A percentile compares a stretch with the other conserved stretches of the same genome.
Evolutionary conservation across 2,329 filamentous ascomycete genomes (phyloP).

Genomic region (Alternaria tenuissima): DNA sequence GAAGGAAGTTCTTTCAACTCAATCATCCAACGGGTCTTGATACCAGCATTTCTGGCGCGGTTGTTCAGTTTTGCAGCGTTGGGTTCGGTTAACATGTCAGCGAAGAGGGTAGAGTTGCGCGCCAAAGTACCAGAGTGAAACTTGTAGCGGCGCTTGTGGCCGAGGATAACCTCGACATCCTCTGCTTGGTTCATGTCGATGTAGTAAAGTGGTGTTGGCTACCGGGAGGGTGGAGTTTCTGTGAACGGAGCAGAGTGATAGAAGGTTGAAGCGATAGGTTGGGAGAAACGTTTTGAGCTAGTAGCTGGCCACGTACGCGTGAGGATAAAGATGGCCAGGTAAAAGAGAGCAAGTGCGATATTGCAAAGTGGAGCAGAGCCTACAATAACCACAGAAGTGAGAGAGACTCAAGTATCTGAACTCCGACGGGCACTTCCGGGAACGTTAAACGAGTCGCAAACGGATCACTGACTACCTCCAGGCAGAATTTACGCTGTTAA

Average conservation of each 20-base stretch:
- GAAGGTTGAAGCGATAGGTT: background rate
- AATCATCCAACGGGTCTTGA: constrained; percentile 45
- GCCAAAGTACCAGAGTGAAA: constrained; percentile 49
- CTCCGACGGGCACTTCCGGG: background rate
- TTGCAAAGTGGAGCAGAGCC: background rate
- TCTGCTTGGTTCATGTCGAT: constrained; percentile 45
- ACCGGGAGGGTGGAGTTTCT: background rate
- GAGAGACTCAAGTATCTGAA: background rate
- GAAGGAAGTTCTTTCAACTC: constrained; percentile 38
- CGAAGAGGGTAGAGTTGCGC: constrained; percentile 43
- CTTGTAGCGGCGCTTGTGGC: constrained; percentile 38
- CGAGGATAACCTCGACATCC: constrained; percentile 46
- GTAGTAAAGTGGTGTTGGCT: constrained; percentile 1
- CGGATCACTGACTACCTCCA: background rate
- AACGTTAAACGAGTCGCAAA: background rate
- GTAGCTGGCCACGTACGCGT: background rate
- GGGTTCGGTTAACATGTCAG: constrained; percentile 40
- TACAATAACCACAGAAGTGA: background rate
- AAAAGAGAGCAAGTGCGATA: background rate
- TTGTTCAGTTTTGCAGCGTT: constrained; percentile 38
- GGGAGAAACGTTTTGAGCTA: background rate
- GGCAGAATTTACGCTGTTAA: fast-evolving
- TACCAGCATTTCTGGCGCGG: constrained; percentile 33
- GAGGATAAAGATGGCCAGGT: background rate
- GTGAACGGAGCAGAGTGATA: background rate